These are phyloP conservation scores for Ceratonia siliqua DNA, from an alignment of 306 rosid species.

Conservation along the genomic window DNA sequence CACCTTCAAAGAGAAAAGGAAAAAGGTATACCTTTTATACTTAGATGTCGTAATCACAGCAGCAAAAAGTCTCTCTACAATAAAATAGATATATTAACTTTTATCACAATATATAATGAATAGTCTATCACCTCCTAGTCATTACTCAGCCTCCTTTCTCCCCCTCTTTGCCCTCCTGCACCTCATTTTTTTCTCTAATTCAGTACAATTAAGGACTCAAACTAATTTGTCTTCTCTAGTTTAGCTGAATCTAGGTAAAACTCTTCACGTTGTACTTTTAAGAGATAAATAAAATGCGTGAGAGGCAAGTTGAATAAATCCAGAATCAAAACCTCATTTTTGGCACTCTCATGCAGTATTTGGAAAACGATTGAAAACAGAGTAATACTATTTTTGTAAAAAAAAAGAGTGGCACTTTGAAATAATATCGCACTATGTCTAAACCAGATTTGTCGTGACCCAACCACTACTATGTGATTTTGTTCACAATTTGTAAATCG, in stretches of 20 bases:
- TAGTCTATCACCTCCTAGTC: not conserved
- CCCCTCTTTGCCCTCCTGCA: not conserved
- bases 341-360: not conserved
- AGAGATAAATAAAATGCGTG: not conserved
- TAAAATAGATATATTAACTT: not conserved
- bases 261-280: not conserved
- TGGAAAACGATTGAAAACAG: not conserved
- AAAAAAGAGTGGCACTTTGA: not conserved
- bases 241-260: not conserved
- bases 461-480: not conserved
- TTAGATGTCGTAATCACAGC: not conserved
- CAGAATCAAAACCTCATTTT: not conserved
- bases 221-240: not conserved
- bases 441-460: not conserved
- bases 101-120: not conserved
- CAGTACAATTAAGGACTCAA: not conserved
- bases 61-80: not conserved
- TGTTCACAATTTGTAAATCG: not conserved
- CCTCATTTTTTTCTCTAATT: not conserved
- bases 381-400: too few species aligned
- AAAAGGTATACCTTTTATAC: not conserved
- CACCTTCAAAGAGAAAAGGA: not conserved
- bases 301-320: not conserved
- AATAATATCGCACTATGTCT: too few species aligned
- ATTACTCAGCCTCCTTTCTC: not conserved